A percentile compares a stretch with the other conserved stretches of the same genome.
phyloP scores from a whole-genome alignment of 108 stramenopile species.

The Tribonema minus region DNA sequence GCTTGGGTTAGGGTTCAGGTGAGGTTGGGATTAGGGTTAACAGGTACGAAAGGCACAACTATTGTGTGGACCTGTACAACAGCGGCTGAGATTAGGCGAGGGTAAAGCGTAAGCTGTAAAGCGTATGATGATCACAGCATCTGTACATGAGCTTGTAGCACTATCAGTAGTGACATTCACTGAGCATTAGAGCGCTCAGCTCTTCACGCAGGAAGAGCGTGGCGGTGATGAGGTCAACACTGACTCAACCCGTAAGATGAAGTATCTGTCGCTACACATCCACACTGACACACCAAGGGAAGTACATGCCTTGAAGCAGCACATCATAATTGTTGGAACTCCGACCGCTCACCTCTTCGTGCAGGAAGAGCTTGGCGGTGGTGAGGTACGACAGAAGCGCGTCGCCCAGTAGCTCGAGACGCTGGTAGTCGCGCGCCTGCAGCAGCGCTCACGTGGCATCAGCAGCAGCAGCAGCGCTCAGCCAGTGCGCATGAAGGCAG shows the following conservation, averaged over 20 bases:
- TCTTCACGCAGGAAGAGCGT: background rate
- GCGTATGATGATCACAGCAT: too few species aligned
- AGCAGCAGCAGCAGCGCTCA: too few species aligned
- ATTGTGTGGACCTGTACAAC: too few species aligned
- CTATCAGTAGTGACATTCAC: too few species aligned
- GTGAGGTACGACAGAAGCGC: conserved; percentile 44
- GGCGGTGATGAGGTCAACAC: background rate
- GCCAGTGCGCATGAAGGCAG: too few species aligned
- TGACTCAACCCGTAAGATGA: background rate
- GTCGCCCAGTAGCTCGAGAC: conserved; percentile 46
- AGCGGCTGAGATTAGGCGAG: too few species aligned
- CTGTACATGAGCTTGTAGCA: too few species aligned
- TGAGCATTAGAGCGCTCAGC: background rate
- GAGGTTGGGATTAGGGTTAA: too few species aligned
- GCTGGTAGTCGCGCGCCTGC: conserved; percentile 53
- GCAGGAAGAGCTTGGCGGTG: conserved; percentile 44
- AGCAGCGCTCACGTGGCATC: too few species aligned
- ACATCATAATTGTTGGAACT: background rate
- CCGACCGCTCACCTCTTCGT: background rate
- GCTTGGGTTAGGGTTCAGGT: too few species aligned
- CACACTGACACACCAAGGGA: background rate
- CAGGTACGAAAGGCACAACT: too few species aligned
- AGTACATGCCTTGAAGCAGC: background rate
- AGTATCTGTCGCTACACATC: background rate
- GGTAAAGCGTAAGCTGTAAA: too few species aligned